Conservation (phyloP, 2,329 filamentous ascomycete species). For the Curvularia spicifera region DNA sequence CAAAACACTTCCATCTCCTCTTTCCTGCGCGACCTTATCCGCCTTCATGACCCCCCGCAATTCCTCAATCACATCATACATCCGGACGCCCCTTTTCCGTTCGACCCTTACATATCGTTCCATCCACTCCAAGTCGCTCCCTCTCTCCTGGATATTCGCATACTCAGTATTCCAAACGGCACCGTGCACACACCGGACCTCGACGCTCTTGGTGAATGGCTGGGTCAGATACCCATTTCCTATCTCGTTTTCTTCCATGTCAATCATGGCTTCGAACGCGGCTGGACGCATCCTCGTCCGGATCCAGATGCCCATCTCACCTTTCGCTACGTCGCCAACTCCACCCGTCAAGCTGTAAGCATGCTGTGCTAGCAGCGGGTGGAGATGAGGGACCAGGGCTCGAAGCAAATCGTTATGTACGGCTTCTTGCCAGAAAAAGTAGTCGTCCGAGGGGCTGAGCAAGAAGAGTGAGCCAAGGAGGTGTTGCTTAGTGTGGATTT, state of each 20-base stretch:
- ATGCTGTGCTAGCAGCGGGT: slow-evolving; percentile 10
- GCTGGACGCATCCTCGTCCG: not conserved
- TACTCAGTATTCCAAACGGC: slow-evolving; percentile 11
- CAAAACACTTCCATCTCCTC: slow-evolving; percentile 9
- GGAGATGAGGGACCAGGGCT: slow-evolving; percentile 12
- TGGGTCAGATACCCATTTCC: not conserved
- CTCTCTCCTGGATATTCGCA: slow-evolving; percentile 5
- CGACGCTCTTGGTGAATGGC: slow-evolving; percentile 2
- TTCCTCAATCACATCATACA: slow-evolving; percentile 22
- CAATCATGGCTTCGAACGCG: slow-evolving; percentile 1
- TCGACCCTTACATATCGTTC: slow-evolving; percentile 16
- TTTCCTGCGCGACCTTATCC: not conserved
- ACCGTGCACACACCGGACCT: slow-evolving; percentile 10
- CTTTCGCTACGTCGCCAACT: slow-evolving; percentile 5
- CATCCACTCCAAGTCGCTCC: slow-evolving; percentile 3
- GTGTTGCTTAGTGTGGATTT: not conserved
- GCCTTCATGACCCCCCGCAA: slow-evolving; percentile 12
- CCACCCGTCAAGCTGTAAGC: slow-evolving; percentile 5
- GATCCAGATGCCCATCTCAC: slow-evolving; percentile 8
- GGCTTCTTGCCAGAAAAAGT: slow-evolving; percentile 21
- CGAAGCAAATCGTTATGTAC: slow-evolving; percentile 12
- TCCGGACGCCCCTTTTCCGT: slow-evolving; percentile 17
- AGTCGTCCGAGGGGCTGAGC: slow-evolving; percentile 11
- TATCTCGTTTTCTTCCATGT: not conserved
- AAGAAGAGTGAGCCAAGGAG: not conserved